phyloP scores from a whole-genome alignment of 2,329 filamentous ascomycete species.

The Epicoccum nigrum region DNA sequence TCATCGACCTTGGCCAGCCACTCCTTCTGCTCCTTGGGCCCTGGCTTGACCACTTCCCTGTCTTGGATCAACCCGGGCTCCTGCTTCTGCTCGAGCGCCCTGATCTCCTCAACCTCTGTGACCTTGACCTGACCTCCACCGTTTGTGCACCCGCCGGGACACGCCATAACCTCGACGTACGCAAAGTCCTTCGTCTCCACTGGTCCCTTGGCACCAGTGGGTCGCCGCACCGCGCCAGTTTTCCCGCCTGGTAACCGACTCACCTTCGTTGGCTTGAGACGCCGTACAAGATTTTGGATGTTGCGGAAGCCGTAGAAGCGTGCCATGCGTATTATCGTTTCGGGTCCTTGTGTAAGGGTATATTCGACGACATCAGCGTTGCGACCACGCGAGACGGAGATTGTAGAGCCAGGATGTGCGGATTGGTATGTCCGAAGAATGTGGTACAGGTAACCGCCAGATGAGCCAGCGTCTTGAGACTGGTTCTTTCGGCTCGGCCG shows the following conservation, averaged over 20 bases:
- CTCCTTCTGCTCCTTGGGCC: constrained; percentile 80
- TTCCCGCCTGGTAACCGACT: constrained; percentile 58
- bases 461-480: constrained; percentile 71
- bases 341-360: constrained; percentile 61
- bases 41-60: constrained; percentile 57
- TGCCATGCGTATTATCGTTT: constrained; percentile 57
- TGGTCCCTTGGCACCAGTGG: constrained; percentile 65
- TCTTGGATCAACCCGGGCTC: constrained; percentile 17
- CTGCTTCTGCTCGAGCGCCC: constrained; percentile 40
- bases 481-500: constrained; percentile 48
- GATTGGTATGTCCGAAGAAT: constrained; percentile 77
- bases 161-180: constrained; percentile 99
- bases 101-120: constrained; percentile 68
- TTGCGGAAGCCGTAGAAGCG: constrained; percentile 98
- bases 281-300: constrained; percentile 96
- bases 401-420: constrained; percentile 71
- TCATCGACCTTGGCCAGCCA: constrained; percentile 63
- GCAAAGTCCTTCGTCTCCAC: constrained; percentile 72
- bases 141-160: constrained; percentile 97
- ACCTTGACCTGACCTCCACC: constrained; percentile 94
- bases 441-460: constrained; percentile 87
- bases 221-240: constrained; percentile 62
- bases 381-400: constrained; percentile 75
- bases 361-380: constrained; percentile 94
- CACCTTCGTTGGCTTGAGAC: constrained; percentile 78